phyloP scores from a whole-genome alignment of 805 yeast species.

The Suhomyces emberorum region DNA sequence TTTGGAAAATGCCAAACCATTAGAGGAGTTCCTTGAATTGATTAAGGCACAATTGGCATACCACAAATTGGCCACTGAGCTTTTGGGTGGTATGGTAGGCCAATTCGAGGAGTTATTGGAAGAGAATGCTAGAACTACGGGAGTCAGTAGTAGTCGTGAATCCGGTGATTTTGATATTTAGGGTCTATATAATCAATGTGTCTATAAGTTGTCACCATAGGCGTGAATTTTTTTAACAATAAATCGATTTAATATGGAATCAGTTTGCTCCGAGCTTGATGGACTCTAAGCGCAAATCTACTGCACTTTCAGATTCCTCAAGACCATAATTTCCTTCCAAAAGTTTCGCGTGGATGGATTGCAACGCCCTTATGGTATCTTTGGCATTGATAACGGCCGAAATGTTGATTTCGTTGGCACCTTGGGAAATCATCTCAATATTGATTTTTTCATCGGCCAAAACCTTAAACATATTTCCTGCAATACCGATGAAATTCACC shows the following conservation, averaged over 20 bases:
- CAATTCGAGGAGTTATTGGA: constrained; percentile 60
- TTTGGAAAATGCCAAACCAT: constrained; percentile 64
- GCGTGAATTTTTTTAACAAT: no score
- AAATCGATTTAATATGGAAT: no score
- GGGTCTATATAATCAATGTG: background rate
- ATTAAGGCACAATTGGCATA: constrained; percentile 77
- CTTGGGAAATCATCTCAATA: constrained; percentile 97
- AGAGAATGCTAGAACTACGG: constrained; percentile 30
- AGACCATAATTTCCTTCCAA: constrained; percentile 44
- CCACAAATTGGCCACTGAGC: constrained; percentile 70
- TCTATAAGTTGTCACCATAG: background rate
- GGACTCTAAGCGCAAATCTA: constrained; percentile 30
- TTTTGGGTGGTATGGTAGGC: constrained; percentile 61
- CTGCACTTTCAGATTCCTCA: constrained; percentile 21
- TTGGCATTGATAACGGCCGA: constrained; percentile 87
- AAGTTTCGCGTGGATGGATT: constrained; percentile 76
- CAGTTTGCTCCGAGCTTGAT: constrained; percentile 15
- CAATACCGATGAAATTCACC: constrained; percentile 95
- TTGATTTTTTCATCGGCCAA: constrained; percentile 88
- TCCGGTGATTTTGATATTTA: constrained; percentile 29
- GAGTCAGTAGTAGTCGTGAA: constrained; percentile 21
- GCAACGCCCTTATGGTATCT: constrained; percentile 82
- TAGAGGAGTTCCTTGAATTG: constrained; percentile 64
- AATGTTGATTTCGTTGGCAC: constrained; percentile 96
- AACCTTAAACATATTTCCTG: constrained; percentile 94